These are phyloP conservation scores for Agrocybe pediades DNA, from an alignment of 768 basidiomycete species.

Conservation along the genomic window DNA sequence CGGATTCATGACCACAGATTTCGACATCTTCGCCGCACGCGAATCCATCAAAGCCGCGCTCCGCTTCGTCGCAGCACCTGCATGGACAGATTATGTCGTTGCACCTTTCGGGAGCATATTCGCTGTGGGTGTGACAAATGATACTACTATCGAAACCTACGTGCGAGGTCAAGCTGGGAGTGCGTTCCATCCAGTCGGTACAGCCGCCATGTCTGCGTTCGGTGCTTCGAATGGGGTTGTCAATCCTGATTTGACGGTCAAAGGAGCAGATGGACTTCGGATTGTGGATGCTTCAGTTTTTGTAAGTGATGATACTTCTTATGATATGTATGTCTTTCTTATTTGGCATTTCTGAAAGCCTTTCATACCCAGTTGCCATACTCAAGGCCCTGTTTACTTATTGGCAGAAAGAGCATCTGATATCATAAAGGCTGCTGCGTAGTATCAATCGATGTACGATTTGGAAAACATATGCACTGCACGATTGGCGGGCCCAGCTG, in stretches of 20 bases:
- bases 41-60: conserved; percentile 14
- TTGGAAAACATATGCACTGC: no score
- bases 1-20: conserved; percentile 33
- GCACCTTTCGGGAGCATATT: conserved; percentile 18
- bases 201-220: conserved; percentile 32
- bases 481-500: no score
- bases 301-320: conserved; percentile 21
- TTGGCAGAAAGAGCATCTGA: conserved; percentile 37
- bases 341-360: conserved; percentile 14
- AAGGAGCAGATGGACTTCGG: conserved; percentile 36
- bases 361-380: conserved; percentile 31
- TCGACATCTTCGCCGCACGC: conserved; percentile 4
- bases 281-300: conserved; percentile 42
- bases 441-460: no score
- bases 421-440: conserved; percentile 8
- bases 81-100: conserved; percentile 29
- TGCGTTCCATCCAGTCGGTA: conserved; percentile 34
- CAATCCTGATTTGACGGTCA: conserved; percentile 37
- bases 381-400: conserved; percentile 35
- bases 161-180: conserved; percentile 21
- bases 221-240: conserved; percentile 34
- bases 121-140: conserved; percentile 12
- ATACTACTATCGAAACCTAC: conserved; percentile 26
- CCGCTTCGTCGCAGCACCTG: conserved; percentile 1
- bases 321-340: not conserved